Conservation (phyloP, 768 basidiomycete genomes). For the Cystobasidium onofrii region DNA sequence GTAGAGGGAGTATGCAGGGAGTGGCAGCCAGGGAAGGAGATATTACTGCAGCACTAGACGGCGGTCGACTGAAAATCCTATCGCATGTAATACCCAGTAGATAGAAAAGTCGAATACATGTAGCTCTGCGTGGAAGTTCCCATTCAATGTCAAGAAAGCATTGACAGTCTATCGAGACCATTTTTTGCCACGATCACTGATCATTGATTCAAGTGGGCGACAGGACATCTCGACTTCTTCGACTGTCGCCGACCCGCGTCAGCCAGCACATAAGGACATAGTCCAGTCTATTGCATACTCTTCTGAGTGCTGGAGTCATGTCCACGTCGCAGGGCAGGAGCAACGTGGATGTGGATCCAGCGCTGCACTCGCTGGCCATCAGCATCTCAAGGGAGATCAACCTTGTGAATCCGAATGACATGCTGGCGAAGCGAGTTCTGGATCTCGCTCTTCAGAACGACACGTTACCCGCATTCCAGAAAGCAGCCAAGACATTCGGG, state of each 20-base stretch:
- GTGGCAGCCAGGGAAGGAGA: slow-evolving; percentile 41
- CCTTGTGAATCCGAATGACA: slow-evolving; percentile 69
- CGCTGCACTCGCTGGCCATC: slow-evolving; percentile 61
- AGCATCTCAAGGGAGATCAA: slow-evolving; percentile 74
- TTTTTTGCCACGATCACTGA: no score
- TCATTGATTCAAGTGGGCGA: no score
- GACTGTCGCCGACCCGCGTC: no score
- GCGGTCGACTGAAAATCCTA: not conserved
- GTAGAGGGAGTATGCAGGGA: slow-evolving; percentile 46
- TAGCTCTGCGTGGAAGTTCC: no score
- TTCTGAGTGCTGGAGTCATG: not conserved
- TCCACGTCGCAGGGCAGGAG: not conserved
- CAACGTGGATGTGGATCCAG: not conserved
- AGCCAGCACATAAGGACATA: not conserved
- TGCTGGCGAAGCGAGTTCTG: slow-evolving; percentile 67
- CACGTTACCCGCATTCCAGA: slow-evolving; percentile 28
- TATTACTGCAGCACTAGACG: slow-evolving; percentile 28
- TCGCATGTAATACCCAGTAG: no score
- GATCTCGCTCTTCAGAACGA: slow-evolving; percentile 67
- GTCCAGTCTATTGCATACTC: not conserved
- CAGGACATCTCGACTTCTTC: no score
- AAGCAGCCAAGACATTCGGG: slow-evolving; percentile 72
- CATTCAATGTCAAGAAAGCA: no score
- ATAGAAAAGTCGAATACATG: no score
- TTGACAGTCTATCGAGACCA: no score